Percentiles rank a stretch among this genome's conserved stretches.
These are phyloP conservation scores for Didymella lethalis DNA, from an alignment of 2,329 filamentous ascomycete species.

Conservation along the genomic window DNA sequence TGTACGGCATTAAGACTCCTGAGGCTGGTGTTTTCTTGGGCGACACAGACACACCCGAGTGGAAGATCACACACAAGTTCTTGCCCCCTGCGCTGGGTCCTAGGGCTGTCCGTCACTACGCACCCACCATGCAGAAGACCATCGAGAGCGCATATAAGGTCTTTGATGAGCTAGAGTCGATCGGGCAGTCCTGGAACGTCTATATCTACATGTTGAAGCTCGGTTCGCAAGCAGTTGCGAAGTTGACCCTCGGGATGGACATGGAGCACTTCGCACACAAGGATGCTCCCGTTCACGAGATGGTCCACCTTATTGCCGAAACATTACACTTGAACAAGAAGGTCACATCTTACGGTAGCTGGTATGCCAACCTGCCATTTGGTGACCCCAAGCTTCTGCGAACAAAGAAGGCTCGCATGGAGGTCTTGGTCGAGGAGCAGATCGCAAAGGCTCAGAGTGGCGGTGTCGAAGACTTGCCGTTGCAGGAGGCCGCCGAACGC, in stretches of 20 bases:
- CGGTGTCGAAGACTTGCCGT: constrained; percentile 42
- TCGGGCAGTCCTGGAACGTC: constrained; percentile 56
- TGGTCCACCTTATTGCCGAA: constrained; percentile 61
- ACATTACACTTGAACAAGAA: constrained; percentile 66
- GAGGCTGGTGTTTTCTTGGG: constrained; percentile 43
- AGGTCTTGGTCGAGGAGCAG: constrained; percentile 27
- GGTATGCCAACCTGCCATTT: constrained; percentile 66
- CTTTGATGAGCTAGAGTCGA: constrained; percentile 59
- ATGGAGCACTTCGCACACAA: constrained; percentile 54
- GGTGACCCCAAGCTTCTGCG: constrained; percentile 58
- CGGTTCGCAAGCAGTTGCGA: constrained; percentile 55
- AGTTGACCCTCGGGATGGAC: constrained; percentile 56
- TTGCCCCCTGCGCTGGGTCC: constrained; percentile 66
- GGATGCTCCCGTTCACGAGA: constrained; percentile 60
- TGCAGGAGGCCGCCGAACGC: constrained; percentile 50
- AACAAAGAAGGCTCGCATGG: constrained; percentile 27
- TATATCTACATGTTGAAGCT: constrained; percentile 62
- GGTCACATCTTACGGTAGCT: constrained; percentile 61
- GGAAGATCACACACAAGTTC: constrained; percentile 66
- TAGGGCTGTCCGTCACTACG: constrained; percentile 68
- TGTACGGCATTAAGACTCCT: constrained; percentile 44
- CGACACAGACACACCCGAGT: constrained; percentile 62
- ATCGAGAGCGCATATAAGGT: constrained; percentile 60
- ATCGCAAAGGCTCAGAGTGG: constrained; percentile 25
- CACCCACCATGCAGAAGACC: constrained; percentile 65